Evolutionary conservation across 2,329 filamentous ascomycete species (phyloP), one percentile per base, ranked within the genome.

Genomic region (Nigrospora sphaerica): DNA sequence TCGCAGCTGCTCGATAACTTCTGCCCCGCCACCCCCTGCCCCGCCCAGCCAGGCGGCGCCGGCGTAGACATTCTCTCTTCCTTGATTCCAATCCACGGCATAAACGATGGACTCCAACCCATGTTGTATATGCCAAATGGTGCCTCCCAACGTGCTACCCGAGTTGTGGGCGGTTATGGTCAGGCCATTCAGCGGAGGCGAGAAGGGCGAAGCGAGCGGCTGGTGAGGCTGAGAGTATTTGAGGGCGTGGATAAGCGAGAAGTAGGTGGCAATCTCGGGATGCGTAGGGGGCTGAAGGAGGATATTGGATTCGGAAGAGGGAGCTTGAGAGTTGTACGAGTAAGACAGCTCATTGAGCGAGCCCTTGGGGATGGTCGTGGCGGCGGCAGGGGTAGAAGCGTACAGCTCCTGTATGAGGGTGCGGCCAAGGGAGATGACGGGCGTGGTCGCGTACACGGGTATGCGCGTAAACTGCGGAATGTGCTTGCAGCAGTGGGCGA

Each of bases 61-160:
- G 0, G 92, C 84, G 49, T 95, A 83, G 14, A 97, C 90, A 67
- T 95, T 95, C 63, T 98, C 93, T 55, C 89, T 82, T n/a, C 87
- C 89, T 67, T 96, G 91, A 57, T 96, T 96, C 93, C 93, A 98
- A 61, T 97, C 92, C 16, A 96, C 88, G 1, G 93, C 92, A 59
- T 98, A 97, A 1, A 98, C 91, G 37, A 98, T 92, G 1, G 91
- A 96, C 64, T 98, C 93, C 61, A 96, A 78, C 0, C 91, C 90
- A 70, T 97, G 90, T 59, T 97, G 92, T 53, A 98, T 91, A 60
- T 97, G 92, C 93, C 93, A 98, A 71, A 98, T 95, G 19, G 93
- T 97, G 46, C 93, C 93, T 64, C 93, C 93, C 0, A 97, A 78
- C 0, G 92, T 96, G 62, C 96, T 92, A 52, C 93, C 93, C 9